Evolutionary conservation across 208 protist species (phyloP), one percentile per base, ranked within the genome.

Genomic region (Acanthamoeba triangularis): DNA sequence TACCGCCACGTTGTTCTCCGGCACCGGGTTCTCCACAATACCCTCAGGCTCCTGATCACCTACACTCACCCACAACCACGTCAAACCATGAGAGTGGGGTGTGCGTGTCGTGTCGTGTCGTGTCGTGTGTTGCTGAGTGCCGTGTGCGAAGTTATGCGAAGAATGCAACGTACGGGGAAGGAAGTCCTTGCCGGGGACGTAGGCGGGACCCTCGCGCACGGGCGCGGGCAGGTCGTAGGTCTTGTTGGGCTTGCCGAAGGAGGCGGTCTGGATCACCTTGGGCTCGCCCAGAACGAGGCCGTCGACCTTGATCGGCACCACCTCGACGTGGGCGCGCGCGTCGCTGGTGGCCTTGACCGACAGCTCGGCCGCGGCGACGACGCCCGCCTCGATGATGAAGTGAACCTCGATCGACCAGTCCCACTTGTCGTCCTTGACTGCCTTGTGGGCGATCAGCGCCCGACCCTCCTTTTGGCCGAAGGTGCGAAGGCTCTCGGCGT

Each of bases 321-420:
- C 30, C 25, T 90, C 80, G 25, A 90, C 16, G 25, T 90, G 44
- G 8, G 80, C 13, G n/a, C 80, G 44, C 0, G 54, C 11, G 35
- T 90, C 80, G 35, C 80, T 65, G 59, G 69, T 78, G n/a, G 80
- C 41, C 25, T n/a, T 13, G 41, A 90, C 80, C 6, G 44, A n/a
- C 37, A 90, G 54, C 54, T 90, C 80, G 49, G 35, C 80, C 0
- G 80, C 80, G 14, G 33, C n/a, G 47, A 90, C 54, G 28, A 63
- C 44, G 80, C 80, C 80, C 44, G 54, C 56, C 54, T 90, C 44
- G 54, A 90, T 11, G 80, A 90, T 56, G 54, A 90, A 63, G 54
- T 90, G 54, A 1, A 63, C 80, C 54, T 90, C 13, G 8, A 37
- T 25, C 35, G 54, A 4, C 80, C 80, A 90, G 44, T 90, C 80